These are phyloP conservation scores for Xerocomellus intermedius DNA, from an alignment of 768 basidiomycete species.

Conservation along the genomic window DNA sequence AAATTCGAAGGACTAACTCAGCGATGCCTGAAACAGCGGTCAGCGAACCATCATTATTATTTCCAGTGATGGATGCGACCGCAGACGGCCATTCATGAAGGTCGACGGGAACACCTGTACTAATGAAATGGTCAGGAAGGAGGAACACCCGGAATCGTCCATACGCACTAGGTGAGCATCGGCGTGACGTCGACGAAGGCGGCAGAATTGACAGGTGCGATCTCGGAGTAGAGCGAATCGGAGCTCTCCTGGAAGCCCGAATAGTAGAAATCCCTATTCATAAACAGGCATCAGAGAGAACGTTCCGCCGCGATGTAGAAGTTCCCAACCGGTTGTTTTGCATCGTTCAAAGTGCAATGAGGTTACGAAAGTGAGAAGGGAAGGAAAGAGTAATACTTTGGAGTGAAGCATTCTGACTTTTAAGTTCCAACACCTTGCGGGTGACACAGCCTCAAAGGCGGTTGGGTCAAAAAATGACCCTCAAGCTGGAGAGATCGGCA, in stretches of 20 bases:
- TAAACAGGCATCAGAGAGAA: neutral
- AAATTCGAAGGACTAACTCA: slow-evolving; percentile 11
- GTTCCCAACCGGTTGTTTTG: slow-evolving; percentile 6
- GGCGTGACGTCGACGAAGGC: neutral
- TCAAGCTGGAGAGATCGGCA: slow-evolving; percentile 1
- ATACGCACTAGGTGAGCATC: slow-evolving; percentile 8
- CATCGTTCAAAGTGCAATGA: slow-evolving; percentile 7
- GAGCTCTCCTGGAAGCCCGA: neutral
- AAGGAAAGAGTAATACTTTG: neutral
- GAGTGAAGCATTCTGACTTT: neutral
- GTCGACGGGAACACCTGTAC: neutral
- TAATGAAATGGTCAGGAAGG: slow-evolving; percentile 8
- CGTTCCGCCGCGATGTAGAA: neutral
- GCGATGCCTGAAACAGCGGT: neutral
- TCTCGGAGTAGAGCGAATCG: neutral
- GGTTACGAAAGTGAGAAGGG: neutral
- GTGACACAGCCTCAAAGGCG: slow-evolving; percentile 12
- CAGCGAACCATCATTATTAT: neutral
- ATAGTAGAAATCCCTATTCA: neutral
- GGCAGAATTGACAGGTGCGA: neutral
- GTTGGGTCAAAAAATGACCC: neutral
- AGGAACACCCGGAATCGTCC: neutral
- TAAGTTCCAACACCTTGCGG: slow-evolving; percentile 1
- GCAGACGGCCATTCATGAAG: neutral
- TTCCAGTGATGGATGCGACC: neutral